These are phyloP conservation scores for Furculomyces boomerangus DNA, from an alignment of 371 early-diverging fungal species.

Conservation along the genomic window DNA sequence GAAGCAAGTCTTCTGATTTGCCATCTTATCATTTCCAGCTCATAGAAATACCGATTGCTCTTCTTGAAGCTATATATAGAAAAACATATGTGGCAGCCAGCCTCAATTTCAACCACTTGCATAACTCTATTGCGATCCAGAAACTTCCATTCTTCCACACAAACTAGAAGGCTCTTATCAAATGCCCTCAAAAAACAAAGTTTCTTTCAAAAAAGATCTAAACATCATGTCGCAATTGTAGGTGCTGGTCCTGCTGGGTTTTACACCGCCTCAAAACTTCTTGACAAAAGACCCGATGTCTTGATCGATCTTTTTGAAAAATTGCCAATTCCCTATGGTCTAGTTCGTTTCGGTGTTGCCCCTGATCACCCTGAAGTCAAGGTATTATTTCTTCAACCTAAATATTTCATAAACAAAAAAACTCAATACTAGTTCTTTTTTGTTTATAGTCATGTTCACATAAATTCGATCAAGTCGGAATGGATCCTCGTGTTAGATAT, in stretches of 20 bases:
- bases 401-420: background rate
- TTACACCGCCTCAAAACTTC: constrained; percentile 70
- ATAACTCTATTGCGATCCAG: background rate
- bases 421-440: background rate
- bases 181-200: background rate
- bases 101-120: background rate
- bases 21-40: too few species aligned
- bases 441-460: constrained; percentile 48
- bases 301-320: constrained; percentile 73
- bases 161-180: background rate
- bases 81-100: background rate
- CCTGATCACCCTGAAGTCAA: constrained; percentile 97
- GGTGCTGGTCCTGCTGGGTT: constrained; percentile 88
- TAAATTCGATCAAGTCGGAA: constrained; percentile 64
- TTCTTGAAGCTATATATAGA: background rate
- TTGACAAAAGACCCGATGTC: constrained; percentile 16
- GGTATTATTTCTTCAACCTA: constrained; percentile 24
- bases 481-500: constrained; percentile 49
- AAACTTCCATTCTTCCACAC: background rate
- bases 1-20: too few species aligned
- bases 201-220: background rate
- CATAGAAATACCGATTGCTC: background rate
- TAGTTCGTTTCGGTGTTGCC: constrained; percentile 94
- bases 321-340: constrained; percentile 75
- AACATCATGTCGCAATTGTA: constrained; percentile 40